Evolutionary conservation across 306 rosid genomes (phyloP).

Genomic region (Ochetophila trinervis): DNA sequence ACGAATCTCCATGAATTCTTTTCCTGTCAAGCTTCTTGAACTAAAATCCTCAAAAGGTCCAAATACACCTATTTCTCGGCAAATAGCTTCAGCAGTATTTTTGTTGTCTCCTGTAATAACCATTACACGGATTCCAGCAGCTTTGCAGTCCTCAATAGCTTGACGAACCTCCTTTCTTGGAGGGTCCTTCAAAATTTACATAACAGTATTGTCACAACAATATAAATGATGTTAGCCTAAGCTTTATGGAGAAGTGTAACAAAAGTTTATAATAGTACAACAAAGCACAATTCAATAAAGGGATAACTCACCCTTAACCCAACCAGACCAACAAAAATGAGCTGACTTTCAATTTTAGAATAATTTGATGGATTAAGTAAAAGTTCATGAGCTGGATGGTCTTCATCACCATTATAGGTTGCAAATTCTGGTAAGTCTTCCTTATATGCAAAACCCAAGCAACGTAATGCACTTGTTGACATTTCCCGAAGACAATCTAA

Average conservation of each 20-base stretch:
- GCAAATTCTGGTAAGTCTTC: slow-evolving; percentile 55
- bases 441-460: slow-evolving; percentile 92
- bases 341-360: slow-evolving; percentile 73
- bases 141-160: slow-evolving; percentile 81
- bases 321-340: slow-evolving; percentile 74
- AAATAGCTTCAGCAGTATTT: slow-evolving; percentile 84
- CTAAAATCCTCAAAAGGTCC: slow-evolving; percentile 44
- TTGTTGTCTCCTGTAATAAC: slow-evolving; percentile 84
- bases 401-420: slow-evolving; percentile 61
- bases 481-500: slow-evolving; percentile 64
- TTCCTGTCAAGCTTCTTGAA: slow-evolving; percentile 60
- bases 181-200: slow-evolving; percentile 48
- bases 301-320: slow-evolving; percentile 75
- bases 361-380: slow-evolving; percentile 78
- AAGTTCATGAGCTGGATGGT: slow-evolving; percentile 82
- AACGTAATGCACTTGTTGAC: slow-evolving; percentile 77
- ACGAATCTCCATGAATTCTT: slow-evolving; percentile 48
- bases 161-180: slow-evolving; percentile 71
- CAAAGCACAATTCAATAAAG: not conserved
- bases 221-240: too few species aligned
- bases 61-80: slow-evolving; percentile 79
- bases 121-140: slow-evolving; percentile 83
- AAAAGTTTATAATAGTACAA: too few species aligned
- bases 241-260: too few species aligned
- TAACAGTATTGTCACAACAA: too few species aligned